Conservation (phyloP, 139 green algal genomes). For the Dunaliella sp. region DNA sequence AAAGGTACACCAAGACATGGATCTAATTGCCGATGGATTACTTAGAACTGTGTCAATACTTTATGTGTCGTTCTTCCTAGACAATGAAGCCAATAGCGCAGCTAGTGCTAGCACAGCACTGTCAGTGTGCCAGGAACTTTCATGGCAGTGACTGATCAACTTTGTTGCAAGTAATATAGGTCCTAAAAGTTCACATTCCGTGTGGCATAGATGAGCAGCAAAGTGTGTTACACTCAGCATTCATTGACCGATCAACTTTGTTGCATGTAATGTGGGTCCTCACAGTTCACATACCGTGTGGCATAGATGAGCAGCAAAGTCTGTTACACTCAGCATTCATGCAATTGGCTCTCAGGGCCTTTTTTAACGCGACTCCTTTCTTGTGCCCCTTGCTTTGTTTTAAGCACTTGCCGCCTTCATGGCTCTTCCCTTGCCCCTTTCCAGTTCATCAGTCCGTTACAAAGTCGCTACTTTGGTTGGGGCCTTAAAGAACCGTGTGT, state of each 20-base stretch:
- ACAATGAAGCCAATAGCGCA: not conserved
- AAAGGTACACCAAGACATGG: slow-evolving; percentile 83
- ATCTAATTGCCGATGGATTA: not conserved
- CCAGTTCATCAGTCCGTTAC: not conserved
- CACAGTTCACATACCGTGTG: too few relatives aligned
- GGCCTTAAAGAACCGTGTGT: too few relatives aligned
- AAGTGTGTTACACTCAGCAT: too few relatives aligned
- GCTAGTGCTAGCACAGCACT: not conserved
- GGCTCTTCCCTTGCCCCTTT: not conserved
- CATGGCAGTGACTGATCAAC: not conserved
- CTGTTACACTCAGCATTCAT: too few relatives aligned
- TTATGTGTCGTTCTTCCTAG: not conserved
- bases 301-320: too few relatives aligned
- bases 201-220: too few relatives aligned
- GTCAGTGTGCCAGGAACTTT: not conserved
- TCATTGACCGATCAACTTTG: too few relatives aligned
- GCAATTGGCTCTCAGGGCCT: too few relatives aligned
- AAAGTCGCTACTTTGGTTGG: too few relatives aligned
- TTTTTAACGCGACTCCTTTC: too few relatives aligned
- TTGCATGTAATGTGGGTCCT: too few relatives aligned
- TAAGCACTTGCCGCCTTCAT: not conserved
- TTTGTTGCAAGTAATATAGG: not conserved
- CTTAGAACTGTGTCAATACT: not conserved
- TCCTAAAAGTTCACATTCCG: too few relatives aligned
- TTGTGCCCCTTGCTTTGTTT: not conserved